Evolutionary conservation across 106 monocot species (phyloP).

Genomic region (Dendrobium officinale): DNA sequence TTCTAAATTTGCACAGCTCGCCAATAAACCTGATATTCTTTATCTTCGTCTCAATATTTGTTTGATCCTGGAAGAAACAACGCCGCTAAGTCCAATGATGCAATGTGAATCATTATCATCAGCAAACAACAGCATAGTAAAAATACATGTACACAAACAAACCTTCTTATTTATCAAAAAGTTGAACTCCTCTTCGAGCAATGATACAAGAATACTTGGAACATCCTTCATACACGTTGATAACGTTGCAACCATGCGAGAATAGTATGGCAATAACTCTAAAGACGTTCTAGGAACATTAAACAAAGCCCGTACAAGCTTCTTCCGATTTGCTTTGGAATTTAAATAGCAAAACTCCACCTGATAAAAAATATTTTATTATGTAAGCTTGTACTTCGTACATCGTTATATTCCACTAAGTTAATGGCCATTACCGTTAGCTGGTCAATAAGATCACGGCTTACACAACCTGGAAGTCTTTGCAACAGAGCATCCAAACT

Average conservation of each 20-base stretch:
- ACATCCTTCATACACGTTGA: slow-evolving; percentile 98
- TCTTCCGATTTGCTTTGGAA: slow-evolving; percentile 90
- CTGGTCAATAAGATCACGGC: slow-evolving; percentile 97
- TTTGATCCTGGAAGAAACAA: slow-evolving; percentile 69
- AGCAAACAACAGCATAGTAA: not conserved
- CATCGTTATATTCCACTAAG: not conserved
- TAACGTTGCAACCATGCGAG: slow-evolving; percentile 89
- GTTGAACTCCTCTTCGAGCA: slow-evolving; percentile 95
- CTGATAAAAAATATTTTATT: slow-evolving; percentile 33
- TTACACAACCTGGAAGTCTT: slow-evolving; percentile 91
- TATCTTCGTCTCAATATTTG: slow-evolving; percentile 97
- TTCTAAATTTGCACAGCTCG: slow-evolving; percentile 95
- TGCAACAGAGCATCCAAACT: slow-evolving; percentile 79
- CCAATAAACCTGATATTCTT: slow-evolving; percentile 99
- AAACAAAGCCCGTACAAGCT: slow-evolving; percentile 71
- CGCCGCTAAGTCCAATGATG: not conserved
- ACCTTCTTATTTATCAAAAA: slow-evolving; percentile 98
- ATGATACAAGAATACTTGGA: slow-evolving; percentile 61
- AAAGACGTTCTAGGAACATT: slow-evolving; percentile 92
- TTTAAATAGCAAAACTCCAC: slow-evolving; percentile 97
- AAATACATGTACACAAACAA: not conserved
- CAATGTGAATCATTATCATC: not conserved
- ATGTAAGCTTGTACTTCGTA: not conserved
- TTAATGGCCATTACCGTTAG: slow-evolving; percentile 53
- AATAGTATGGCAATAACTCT: slow-evolving; percentile 91